Evolutionary conservation across 768 basidiomycete species (phyloP), one percentile per base, ranked within the genome.

Genomic region (Hebeloma cylindrosporum): DNA sequence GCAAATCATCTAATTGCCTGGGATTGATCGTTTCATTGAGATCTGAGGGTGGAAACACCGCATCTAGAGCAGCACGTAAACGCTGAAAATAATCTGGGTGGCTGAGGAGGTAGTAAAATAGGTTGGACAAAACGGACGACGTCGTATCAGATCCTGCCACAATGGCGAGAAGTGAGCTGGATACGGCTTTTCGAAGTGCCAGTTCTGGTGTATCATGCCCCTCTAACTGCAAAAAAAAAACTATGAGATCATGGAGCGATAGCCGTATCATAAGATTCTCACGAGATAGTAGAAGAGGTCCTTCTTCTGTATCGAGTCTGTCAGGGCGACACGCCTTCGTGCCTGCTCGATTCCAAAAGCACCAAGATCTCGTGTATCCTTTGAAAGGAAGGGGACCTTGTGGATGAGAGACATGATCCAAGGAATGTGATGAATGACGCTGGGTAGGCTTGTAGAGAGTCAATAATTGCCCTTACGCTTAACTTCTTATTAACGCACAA

Each of bases 61-160:
- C 43, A 38, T 67, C 66, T 10, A 67, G 41, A 33, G 67, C 66
- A 11, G 36, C 43, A 47, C 59, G 57, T 11, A 68, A 41, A 5
- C 57, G 58, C 2, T 48, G 20, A 37, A 59, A 55, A 16, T 54
- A 58, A 9, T 58, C 41, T 5, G 59, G 56, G 18, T 63, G 40
- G 20, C 32, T 33, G 34, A 66, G 53, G 17, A 68, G 56, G 32
- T 58, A 59, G 44, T 60, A 65, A 40, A 66, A 48, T 2, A 62
- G 30, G 34, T 54, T 63, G 9, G 53, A 48, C 3, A 68, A 42
- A 7, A 58, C 60, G 3, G 57, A 47, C 1, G 65, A 49, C 1
- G 60, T 60, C 1, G 67, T 68, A 43, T 66, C 65, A 4, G 66
- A 62, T 6, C 63, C 66, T 16, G 66, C 66, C 2, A 68, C 54